A percentile compares a stretch with the other conserved stretches of the same genome.
These are phyloP conservation scores for Rhododendron ovatum DNA, from an alignment of 148 eudicot genomes.

Conservation along the genomic window DNA sequence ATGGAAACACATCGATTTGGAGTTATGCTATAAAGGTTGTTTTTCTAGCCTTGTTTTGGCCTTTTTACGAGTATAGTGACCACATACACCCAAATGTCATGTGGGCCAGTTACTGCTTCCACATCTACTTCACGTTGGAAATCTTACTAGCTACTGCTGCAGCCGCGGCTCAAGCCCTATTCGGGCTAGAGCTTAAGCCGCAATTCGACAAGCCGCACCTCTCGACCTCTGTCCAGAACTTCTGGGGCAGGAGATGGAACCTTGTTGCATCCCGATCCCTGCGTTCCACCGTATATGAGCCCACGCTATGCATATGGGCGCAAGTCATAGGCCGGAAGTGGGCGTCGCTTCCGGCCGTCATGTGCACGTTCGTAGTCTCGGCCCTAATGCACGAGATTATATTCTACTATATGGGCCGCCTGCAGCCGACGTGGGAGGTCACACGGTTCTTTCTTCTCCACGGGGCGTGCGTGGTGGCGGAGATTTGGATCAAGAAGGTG, in stretches of 20 bases:
- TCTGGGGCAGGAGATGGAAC: not conserved
- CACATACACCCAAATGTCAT: conserved; percentile 32
- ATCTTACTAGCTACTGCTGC: conserved; percentile 25
- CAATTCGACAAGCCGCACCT: no score
- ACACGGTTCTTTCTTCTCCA: conserved; percentile 45
- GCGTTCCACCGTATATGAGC: conserved; percentile 39
- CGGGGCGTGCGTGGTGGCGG: conserved; percentile 32
- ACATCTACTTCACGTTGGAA: conserved; percentile 43
- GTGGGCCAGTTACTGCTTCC: conserved; percentile 25
- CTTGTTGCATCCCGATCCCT: conserved; percentile 10
- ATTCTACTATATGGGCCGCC: no score
- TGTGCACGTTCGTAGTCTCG: conserved; percentile 20
- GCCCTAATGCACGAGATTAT: no score
- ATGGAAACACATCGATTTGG: conserved; percentile 1
- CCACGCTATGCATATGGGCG: conserved; percentile 8
- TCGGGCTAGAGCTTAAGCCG: conserved; percentile 24
- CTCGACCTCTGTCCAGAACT: no score
- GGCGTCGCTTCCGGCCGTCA: conserved; percentile 27
- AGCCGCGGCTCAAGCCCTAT: conserved; percentile 15
- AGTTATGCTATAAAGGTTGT: conserved; percentile 34
- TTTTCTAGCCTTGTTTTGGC: conserved; percentile 20
- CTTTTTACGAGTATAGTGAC: conserved; percentile 25
- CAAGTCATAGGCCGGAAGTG: conserved; percentile 17
- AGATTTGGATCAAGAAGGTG: conserved; percentile 27
- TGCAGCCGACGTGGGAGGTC: conserved; percentile 2